Evolutionary conservation across 2,329 filamentous ascomycete genomes (phyloP).

Genomic region (Ophiostoma perfectum): DNA sequence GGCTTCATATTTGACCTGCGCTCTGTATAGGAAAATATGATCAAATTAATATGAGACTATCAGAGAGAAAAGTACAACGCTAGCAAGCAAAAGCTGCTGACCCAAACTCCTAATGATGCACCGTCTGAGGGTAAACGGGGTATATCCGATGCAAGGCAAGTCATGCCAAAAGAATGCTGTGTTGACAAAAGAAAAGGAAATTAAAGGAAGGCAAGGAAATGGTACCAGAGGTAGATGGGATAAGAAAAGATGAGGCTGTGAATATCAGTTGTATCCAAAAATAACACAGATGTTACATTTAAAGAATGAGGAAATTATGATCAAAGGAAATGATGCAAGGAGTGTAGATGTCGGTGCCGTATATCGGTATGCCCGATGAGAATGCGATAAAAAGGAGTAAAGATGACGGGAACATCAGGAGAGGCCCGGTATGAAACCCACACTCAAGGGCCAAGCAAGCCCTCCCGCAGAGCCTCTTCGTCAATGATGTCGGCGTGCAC

Average conservation of each 20-base stretch:
- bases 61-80: not conserved
- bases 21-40: not conserved
- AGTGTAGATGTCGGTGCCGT: not conserved
- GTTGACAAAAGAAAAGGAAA: constrained; percentile 17
- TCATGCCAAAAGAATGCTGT: constrained; percentile 7
- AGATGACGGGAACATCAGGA: not conserved
- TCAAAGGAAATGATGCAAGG: not conserved
- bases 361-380: not conserved
- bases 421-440: not conserved
- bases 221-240: not conserved
- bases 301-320: not conserved
- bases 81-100: not conserved
- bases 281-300: not conserved
- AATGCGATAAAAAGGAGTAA: not conserved
- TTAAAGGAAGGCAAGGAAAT: constrained; percentile 2
- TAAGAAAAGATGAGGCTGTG: too few species aligned
- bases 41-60: not conserved
- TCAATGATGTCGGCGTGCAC: constrained; percentile 56
- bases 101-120: constrained; percentile 18
- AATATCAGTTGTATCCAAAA: not conserved
- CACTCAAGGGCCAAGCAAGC: constrained; percentile 41
- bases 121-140: constrained; percentile 9
- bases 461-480: constrained; percentile 55
- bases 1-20: too few species aligned
- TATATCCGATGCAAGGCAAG: constrained; percentile 18